Base-by-base conservation (phyloP, 1,284 basidiomycete genomes). In the Phellopilus nigrolimitatus region DNA sequence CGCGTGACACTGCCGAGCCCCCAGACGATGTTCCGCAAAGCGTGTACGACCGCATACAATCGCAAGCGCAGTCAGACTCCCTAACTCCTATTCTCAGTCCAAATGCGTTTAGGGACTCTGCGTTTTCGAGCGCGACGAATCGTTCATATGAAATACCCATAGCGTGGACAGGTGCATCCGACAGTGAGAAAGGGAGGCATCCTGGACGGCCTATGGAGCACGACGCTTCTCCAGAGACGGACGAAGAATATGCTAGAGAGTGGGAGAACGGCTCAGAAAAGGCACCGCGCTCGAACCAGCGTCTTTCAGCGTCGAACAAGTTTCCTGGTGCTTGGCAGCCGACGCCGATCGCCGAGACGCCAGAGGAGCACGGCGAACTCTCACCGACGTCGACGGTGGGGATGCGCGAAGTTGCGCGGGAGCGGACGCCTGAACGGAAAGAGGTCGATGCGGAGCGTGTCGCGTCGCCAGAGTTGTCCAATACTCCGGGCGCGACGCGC, bases 91-190 rank as follows among this genome's bases (percentile, higher is more conserved):
- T 72, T 44, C 80, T 79, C 48, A 64, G 62, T 25, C 31, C 49
- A 13, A 40, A 40, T 17, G 43, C 40, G 44, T 59, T 66, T 60
- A 68, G 79, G 45, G 79, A 82, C 58, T 80, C 80, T 13, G 71
- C 68, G 9, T 70, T 79, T 56, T 80, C 79, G 17, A 66, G 70
- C 9, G 69, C 63, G 17, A 75, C 70, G 7, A 69, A 71, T 3
- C 62, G 65, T 3, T 74, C 68, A 49, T 66, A 64, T 12, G 75
- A 78, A 38, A 68, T 74, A 45, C 73, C 77, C 6, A 73, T 79
- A 42, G 72, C 73, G 53, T 79, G 79, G 79, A 74, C 71, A 21
- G 78, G 76, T 7, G 59, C 64, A 41, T 62, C 65, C 34, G 61
- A 62, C 40, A 66, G 28, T n/a, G 53, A 51, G 13, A 46, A 44